Conservation (phyloP, 1,284 basidiomycete genomes). For the Papiliotrema fonsecae region DNA sequence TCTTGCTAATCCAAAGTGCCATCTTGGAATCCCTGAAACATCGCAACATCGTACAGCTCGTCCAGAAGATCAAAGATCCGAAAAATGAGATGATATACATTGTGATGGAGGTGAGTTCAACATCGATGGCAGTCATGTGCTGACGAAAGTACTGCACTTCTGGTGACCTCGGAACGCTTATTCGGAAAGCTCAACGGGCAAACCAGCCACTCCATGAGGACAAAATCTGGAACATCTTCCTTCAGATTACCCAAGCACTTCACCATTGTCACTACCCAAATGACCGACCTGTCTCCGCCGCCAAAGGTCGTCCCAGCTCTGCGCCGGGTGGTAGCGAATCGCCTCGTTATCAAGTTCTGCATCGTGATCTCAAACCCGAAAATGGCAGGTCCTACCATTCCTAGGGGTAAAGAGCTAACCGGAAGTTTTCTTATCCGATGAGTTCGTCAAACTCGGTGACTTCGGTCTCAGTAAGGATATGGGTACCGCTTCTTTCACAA, state of each 20-base stretch:
- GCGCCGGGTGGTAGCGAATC: conserved; percentile 8
- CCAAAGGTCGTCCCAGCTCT: conserved; percentile 10
- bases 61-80: conserved; percentile 68
- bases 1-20: conserved; percentile 56
- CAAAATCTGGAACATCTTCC: conserved; percentile 89
- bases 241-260: conserved; percentile 85
- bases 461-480: conserved; percentile 94
- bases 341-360: conserved; percentile 66
- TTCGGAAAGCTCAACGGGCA: conserved; percentile 54
- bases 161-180: conserved; percentile 81
- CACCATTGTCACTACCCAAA: conserved; percentile 73
- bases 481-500: conserved; percentile 77
- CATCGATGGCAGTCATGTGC: background rate
- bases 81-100: conserved; percentile 89
- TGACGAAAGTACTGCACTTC: conserved; percentile 71
- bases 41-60: conserved; percentile 74
- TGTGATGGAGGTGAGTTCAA: conserved; percentile 67
- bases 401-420: background rate
- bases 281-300: conserved; percentile 19
- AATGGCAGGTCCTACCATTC: conserved; percentile 61
- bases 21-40: conserved; percentile 92
- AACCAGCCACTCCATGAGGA: conserved; percentile 77
- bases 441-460: conserved; percentile 84
- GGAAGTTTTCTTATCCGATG: conserved; percentile 43
- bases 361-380: conserved; percentile 93